A percentile compares a stretch with the other conserved stretches of the same genome.
These are phyloP conservation scores for Ceratobasidium sp. DNA, from an alignment of 1,284 basidiomycete genomes.

Conservation along the genomic window DNA sequence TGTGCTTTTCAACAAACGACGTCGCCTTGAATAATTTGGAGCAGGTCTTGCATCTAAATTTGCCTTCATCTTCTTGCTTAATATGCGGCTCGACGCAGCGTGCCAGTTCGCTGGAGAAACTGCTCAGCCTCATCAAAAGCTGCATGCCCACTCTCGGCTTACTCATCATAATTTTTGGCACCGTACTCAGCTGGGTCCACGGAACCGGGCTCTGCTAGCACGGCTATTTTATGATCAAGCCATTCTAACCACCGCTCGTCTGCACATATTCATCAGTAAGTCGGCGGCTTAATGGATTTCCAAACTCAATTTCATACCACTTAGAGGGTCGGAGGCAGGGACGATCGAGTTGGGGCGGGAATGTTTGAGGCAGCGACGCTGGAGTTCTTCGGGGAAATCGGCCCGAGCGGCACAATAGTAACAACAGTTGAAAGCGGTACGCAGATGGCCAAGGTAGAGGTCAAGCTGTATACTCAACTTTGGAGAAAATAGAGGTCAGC, in stretches of 20 bases:
- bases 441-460: constrained; percentile 84
- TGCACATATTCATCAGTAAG: constrained; percentile 50
- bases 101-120: constrained; percentile 72
- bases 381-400: constrained; percentile 92
- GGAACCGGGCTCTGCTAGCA: constrained; percentile 76
- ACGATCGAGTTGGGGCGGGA: constrained; percentile 60
- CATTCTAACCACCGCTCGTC: constrained; percentile 90
- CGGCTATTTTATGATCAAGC: constrained; percentile 83
- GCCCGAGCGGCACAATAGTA: constrained; percentile 94
- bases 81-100: constrained; percentile 80
- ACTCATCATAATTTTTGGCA: constrained; percentile 91
- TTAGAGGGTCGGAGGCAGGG: constrained; percentile 33
- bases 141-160: constrained; percentile 55
- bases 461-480: constrained; percentile 62
- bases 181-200: constrained; percentile 88
- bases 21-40: constrained; percentile 95
- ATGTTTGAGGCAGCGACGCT: constrained; percentile 93
- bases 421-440: constrained; percentile 87
- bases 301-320: constrained; percentile 1
- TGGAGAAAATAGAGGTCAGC: not conserved
- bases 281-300: not conserved
- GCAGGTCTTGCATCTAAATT: constrained; percentile 94
- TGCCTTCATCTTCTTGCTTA: constrained; percentile 94
- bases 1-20: constrained; percentile 94
- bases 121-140: constrained; percentile 42